These are phyloP conservation scores for Cornus kousa DNA, from an alignment of 148 eudicot species.

Conservation along the genomic window DNA sequence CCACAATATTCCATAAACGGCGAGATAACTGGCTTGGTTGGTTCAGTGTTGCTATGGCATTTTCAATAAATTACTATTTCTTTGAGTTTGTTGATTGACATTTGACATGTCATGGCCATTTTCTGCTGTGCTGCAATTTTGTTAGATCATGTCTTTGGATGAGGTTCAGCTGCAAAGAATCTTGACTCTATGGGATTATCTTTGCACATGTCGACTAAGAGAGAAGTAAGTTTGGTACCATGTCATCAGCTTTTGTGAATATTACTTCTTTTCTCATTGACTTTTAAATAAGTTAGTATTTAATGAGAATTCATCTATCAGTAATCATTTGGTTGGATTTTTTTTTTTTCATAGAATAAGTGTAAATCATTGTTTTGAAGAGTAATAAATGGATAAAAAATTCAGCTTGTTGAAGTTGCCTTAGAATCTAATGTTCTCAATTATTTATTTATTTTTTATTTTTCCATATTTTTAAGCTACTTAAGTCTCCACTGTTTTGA, in stretches of 20 bases:
- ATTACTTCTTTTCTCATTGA: background rate
- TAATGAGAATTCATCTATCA: too few species aligned
- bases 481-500: too few species aligned
- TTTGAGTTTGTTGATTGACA: constrained; percentile 1
- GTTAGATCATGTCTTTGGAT: constrained; percentile 65
- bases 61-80: background rate
- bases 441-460: too few species aligned
- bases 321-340: too few species aligned
- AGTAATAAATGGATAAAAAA: too few species aligned
- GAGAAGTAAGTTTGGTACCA: constrained; percentile 56
- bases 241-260: constrained; percentile 3
- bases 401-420: too few species aligned
- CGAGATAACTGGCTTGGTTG: constrained; percentile 60
- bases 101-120: background rate
- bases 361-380: too few species aligned
- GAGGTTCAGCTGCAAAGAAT: constrained; percentile 69
- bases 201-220: constrained; percentile 62
- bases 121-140: constrained; percentile 13
- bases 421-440: too few species aligned
- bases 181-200: constrained; percentile 60
- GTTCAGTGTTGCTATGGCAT: constrained; percentile 22
- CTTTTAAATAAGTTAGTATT: too few species aligned
- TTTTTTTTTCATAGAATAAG: too few species aligned
- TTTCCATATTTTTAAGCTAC: too few species aligned
- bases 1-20: constrained; percentile 73